Evolutionary conservation across 768 basidiomycete species (phyloP).

Genomic region (Lactifluus volemus): DNA sequence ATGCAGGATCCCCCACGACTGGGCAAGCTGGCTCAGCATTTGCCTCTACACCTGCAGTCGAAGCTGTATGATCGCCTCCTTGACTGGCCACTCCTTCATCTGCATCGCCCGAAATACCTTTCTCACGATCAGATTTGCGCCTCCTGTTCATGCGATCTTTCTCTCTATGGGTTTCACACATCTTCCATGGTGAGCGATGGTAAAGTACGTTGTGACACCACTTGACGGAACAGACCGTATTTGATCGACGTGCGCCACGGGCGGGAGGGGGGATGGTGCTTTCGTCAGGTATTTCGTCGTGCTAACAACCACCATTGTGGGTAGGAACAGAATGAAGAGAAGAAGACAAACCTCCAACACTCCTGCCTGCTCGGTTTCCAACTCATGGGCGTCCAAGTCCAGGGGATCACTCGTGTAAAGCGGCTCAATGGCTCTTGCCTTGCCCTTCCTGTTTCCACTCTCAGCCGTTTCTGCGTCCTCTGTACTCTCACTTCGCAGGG

Average conservation of each 20-base stretch:
- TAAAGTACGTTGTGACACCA: constrained; percentile 38
- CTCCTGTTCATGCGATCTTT: constrained; percentile 28
- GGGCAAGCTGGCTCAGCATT: not conserved
- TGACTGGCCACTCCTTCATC: not conserved
- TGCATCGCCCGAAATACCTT: not conserved
- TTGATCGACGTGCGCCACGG: constrained; percentile 28
- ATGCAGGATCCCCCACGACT: not conserved
- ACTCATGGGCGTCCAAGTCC: constrained; percentile 1
- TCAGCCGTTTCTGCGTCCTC: not conserved
- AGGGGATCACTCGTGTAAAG: constrained; percentile 1
- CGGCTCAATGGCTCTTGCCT: not conserved
- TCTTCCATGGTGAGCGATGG: constrained; percentile 38
- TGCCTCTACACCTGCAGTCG: not conserved
- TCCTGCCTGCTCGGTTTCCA: not conserved
- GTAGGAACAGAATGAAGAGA: not conserved
- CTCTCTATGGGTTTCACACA: constrained; percentile 39
- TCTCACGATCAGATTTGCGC: constrained; percentile 25
- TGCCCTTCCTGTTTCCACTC: not conserved
- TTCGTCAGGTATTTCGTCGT: constrained; percentile 12
- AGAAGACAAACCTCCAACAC: constrained; percentile 10
- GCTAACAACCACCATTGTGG: not conserved
- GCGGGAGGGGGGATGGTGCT: constrained; percentile 23
- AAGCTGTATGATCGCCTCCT: not conserved
- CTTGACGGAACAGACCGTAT: constrained; percentile 33
- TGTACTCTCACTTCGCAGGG: constrained; percentile 17